A percentile compares a stretch with the other conserved stretches of the same genome.
These are phyloP conservation scores for Botrytis porri DNA, from an alignment of 2,329 filamentous ascomycete genomes.

Conservation along the genomic window DNA sequence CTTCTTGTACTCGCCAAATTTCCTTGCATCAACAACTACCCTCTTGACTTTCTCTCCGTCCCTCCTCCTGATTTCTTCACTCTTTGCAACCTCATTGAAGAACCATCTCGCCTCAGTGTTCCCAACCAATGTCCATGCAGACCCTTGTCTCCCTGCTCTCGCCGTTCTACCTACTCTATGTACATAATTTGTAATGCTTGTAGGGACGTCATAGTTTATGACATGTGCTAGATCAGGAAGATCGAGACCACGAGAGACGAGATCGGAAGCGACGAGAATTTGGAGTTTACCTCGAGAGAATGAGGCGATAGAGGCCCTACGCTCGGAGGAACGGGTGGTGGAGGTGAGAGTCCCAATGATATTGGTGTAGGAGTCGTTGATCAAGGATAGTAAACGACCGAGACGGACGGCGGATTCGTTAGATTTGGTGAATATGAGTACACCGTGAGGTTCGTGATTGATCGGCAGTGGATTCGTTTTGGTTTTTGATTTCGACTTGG, in stretches of 20 bases:
- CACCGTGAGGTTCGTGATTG: conserved; percentile 37
- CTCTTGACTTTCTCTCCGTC: conserved; percentile 44
- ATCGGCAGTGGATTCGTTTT: conserved; percentile 18
- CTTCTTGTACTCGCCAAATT: conserved; percentile 42
- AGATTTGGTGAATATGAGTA: conserved; percentile 85
- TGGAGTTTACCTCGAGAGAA: conserved; percentile 62
- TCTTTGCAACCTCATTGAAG: conserved; percentile 73
- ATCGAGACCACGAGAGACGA: conserved; percentile 89
- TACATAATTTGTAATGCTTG: conserved; percentile 77
- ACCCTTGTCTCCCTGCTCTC: conserved; percentile 70
- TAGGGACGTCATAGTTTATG: conserved; percentile 89
- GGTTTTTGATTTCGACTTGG: background rate
- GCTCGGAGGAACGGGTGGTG: conserved; percentile 68
- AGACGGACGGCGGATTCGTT: conserved; percentile 86
- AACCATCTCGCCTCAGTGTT: conserved; percentile 83
- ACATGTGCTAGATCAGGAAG: conserved; percentile 76
- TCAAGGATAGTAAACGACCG: conserved; percentile 70
- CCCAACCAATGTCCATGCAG: conserved; percentile 83
- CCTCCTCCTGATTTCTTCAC: conserved; percentile 48
- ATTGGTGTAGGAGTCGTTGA: conserved; percentile 56
- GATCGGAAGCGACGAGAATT: conserved; percentile 85
- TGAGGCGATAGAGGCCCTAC: conserved; percentile 63
- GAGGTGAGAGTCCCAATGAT: conserved; percentile 72
- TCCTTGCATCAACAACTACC: conserved; percentile 42
- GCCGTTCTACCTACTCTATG: conserved; percentile 92